phyloP scores from a whole-genome alignment of 2,329 filamentous ascomycete species.

The Mycocentrospora acerina region DNA sequence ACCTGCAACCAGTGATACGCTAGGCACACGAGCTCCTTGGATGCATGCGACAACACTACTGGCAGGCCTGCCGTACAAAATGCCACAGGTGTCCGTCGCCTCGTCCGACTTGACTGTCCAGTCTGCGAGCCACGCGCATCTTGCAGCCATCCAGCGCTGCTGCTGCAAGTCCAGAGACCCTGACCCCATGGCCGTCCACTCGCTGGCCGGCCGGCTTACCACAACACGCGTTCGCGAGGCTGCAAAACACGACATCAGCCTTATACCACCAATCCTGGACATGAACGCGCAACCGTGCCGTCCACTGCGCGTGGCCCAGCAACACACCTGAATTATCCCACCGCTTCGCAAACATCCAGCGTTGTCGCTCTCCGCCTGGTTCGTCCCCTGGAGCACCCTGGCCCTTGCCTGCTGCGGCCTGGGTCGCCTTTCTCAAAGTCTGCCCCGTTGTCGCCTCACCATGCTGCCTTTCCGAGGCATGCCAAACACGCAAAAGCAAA shows the following conservation, averaged over 20 bases:
- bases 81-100: background rate
- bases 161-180: background rate
- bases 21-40: background rate
- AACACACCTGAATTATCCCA: no score
- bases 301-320: no score
- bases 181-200: background rate
- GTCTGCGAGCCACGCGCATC: no score
- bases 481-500: slow-evolving; percentile 14
- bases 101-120: no score
- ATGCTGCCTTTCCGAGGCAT: slow-evolving; percentile 5
- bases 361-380: no score
- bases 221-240: no score
- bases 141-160: background rate
- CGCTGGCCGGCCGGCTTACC: no score
- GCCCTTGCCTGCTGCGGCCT: background rate
- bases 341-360: no score
- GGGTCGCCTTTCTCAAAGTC: background rate
- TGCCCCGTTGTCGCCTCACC: background rate
- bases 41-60: slow-evolving; percentile 4
- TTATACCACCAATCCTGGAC: background rate
- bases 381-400: no score
- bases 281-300: no score
- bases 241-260: background rate
- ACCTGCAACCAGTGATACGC: slow-evolving; percentile 19
- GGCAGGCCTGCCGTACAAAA: slow-evolving; percentile 7